Conservation (phyloP, 176 grass and related monocot species). For the Echinochloa phyllopogon region DNA sequence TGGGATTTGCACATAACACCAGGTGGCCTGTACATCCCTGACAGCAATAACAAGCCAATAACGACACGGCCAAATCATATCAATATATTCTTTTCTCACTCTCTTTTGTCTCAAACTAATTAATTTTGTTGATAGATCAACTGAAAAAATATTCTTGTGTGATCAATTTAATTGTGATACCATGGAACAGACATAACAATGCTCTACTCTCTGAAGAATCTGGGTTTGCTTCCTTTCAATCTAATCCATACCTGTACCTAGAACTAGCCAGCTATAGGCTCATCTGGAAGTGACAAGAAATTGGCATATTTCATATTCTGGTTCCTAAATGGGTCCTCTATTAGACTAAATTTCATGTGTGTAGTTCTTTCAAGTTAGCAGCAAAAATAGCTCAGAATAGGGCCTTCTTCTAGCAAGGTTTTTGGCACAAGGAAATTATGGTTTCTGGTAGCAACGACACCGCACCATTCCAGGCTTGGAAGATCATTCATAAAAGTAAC, state of each 20-base stretch:
- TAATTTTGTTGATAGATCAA: background rate
- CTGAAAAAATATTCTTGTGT: slow-evolving; percentile 2
- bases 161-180: background rate
- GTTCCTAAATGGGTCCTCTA: background rate
- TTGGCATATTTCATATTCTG: background rate
- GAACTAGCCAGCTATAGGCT: background rate
- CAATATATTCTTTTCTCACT: background rate
- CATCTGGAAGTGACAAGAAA: slow-evolving; percentile 19
- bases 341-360: background rate
- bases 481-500: background rate
- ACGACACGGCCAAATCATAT: slow-evolving; percentile 16
- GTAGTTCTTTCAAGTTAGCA: background rate
- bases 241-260: background rate
- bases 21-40: background rate
- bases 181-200: background rate
- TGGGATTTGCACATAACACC: slow-evolving; percentile 26
- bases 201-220: slow-evolving; percentile 32
- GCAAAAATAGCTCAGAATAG: background rate
- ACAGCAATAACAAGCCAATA: background rate
- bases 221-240: slow-evolving; percentile 28
- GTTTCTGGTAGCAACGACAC: background rate
- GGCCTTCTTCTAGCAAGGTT: background rate
- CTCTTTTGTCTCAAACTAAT: background rate
- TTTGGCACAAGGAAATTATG: background rate
- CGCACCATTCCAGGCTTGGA: background rate